Evolutionary conservation across 495 filamentous ascomycete genomes (phyloP).

Genomic region (Penicillium verhagenii): DNA sequence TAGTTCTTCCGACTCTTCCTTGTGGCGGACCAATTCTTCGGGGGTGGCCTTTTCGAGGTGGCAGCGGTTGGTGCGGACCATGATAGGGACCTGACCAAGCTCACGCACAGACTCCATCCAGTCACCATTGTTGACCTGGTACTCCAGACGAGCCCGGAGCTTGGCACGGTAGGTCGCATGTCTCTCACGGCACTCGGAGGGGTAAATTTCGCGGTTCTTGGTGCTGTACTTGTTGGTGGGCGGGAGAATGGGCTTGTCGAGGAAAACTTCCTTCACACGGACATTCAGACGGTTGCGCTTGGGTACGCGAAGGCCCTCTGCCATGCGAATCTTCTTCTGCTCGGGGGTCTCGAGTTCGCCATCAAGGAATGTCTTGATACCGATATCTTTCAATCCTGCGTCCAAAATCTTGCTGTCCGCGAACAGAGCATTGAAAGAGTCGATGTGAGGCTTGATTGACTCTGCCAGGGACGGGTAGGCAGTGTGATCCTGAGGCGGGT

Average conservation of each 20-base stretch:
- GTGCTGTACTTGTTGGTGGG: slow-evolving; percentile 74
- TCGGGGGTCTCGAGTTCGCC: slow-evolving; percentile 54
- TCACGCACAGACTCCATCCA: slow-evolving; percentile 77
- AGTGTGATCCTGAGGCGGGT: slow-evolving; percentile 81
- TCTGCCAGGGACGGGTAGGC: slow-evolving; percentile 84
- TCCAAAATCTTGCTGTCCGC: slow-evolving; percentile 67
- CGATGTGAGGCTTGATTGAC: slow-evolving; percentile 83
- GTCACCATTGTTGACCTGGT: slow-evolving; percentile 79
- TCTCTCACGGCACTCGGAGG: slow-evolving; percentile 90
- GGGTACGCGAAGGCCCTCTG: slow-evolving; percentile 46
- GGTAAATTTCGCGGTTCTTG: slow-evolving; percentile 77
- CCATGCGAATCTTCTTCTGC: slow-evolving; percentile 38
- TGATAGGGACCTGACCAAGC: slow-evolving; percentile 85
- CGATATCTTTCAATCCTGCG: slow-evolving; percentile 80
- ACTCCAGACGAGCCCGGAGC: slow-evolving; percentile 76
- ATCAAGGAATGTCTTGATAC: slow-evolving; percentile 82
- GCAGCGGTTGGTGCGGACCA: slow-evolving; percentile 90
- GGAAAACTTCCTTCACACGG: slow-evolving; percentile 70
- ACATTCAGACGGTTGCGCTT: slow-evolving; percentile 71
- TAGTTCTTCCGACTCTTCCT: slow-evolving; percentile 91
- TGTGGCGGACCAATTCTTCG: slow-evolving; percentile 72
- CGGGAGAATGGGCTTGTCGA: slow-evolving; percentile 74
- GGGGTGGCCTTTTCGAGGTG: slow-evolving; percentile 84
- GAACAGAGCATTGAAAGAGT: slow-evolving; percentile 95
- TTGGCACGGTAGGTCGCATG: slow-evolving; percentile 90